These are phyloP conservation scores for Daedaleopsis sinensis DNA, from an alignment of 768 basidiomycete genomes.

Conservation along the genomic window DNA sequence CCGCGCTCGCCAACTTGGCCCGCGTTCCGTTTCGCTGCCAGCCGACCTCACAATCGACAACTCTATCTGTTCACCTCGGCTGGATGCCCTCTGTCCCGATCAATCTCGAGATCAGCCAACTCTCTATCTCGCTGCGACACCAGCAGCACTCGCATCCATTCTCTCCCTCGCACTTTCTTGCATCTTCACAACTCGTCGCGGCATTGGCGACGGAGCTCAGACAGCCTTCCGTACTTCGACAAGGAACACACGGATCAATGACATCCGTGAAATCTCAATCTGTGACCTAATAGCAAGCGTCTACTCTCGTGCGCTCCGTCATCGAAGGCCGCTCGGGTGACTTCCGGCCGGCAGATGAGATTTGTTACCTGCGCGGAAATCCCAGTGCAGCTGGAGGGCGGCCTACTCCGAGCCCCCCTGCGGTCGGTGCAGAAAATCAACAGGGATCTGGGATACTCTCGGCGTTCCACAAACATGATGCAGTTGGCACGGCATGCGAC, in stretches of 20 bases:
- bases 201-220: not conserved
- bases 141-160: too few relatives aligned
- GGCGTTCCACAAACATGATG: conserved; percentile 13
- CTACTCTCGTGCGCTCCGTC: conserved; percentile 13
- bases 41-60: not conserved
- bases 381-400: conserved; percentile 7
- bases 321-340: conserved; percentile 11
- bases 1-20: not conserved
- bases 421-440: conserved; percentile 7
- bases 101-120: not conserved
- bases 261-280: not conserved
- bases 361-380: conserved; percentile 12
- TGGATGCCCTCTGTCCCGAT: not conserved
- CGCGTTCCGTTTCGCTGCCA: not conserved
- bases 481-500: not conserved
- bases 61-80: not conserved
- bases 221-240: not conserved
- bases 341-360: conserved; percentile 18
- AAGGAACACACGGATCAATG: not conserved
- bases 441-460: conserved; percentile 14
- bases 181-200: not conserved
- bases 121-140: not conserved
- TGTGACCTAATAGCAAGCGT: conserved; percentile 7
- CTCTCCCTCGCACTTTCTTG: not conserved
- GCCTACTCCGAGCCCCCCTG: conserved; percentile 8